phyloP scores from a whole-genome alignment of 75 land plant genomes.

The Cryptomeria japonica region DNA sequence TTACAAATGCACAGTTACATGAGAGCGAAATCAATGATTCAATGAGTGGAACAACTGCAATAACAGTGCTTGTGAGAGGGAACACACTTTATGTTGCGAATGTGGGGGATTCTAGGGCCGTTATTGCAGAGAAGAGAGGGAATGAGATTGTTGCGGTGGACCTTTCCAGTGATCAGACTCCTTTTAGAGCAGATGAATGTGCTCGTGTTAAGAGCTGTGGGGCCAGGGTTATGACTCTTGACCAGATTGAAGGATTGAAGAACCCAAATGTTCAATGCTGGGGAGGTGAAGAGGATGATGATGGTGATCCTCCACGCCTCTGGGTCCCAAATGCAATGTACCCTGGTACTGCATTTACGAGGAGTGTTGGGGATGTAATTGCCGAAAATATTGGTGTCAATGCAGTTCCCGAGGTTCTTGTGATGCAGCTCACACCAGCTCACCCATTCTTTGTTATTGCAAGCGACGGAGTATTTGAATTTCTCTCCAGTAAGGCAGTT shows the following conservation, averaged over 20 bases:
- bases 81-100: conserved; percentile 75
- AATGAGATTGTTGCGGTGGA: conserved; percentile 70
- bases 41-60: conserved; percentile 90
- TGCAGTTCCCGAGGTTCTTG: conserved; percentile 80
- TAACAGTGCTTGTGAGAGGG: conserved; percentile 72
- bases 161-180: conserved; percentile 92
- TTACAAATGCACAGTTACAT: conserved; percentile 74
- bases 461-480: conserved; percentile 99
- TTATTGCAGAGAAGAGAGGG: conserved; percentile 75
- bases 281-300: conserved; percentile 93
- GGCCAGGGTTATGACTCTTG: conserved; percentile 87
- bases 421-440: conserved; percentile 64
- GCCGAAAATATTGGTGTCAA: conserved; percentile 97
- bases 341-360: conserved; percentile 98
- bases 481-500: conserved; percentile 90
- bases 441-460: conserved; percentile 94
- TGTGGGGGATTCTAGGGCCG: conserved; percentile 95
- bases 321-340: conserved; percentile 98
- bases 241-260: conserved; percentile 94
- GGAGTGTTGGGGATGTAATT: conserved; percentile 87
- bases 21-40: conserved; percentile 56
- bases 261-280: conserved; percentile 82
- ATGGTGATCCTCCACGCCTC: conserved; percentile 96
- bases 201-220: conserved; percentile 89
- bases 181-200: conserved; percentile 86